phyloP scores from a whole-genome alignment of 805 yeast genomes.

The Wickerhamomyces bisporus region DNA sequence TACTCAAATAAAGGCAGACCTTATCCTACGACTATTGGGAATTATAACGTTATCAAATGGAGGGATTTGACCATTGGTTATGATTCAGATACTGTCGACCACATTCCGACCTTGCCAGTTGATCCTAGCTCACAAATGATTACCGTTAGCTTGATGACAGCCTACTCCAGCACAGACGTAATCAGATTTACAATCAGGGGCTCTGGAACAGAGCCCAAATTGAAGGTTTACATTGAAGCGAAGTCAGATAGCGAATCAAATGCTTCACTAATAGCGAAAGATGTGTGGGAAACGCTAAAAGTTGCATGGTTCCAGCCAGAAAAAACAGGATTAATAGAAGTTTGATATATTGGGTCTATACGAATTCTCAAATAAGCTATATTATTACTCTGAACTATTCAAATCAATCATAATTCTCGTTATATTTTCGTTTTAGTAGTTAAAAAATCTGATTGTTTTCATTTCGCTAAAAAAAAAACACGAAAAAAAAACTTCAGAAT shows the following conservation, averaged over 20 bases:
- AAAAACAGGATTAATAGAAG: constrained; percentile 31
- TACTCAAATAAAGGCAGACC: constrained; percentile 15
- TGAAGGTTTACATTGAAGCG: constrained; percentile 89
- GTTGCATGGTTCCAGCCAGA: constrained; percentile 69
- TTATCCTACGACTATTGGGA: constrained; percentile 50
- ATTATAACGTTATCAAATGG: constrained; percentile 56
- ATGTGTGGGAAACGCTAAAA: constrained; percentile 61
- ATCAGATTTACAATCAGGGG: constrained; percentile 86
- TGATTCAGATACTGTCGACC: constrained; percentile 60
- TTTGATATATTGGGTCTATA: constrained; percentile 1
- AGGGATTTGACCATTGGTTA: constrained; percentile 81
- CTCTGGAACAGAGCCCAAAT: constrained; percentile 94
- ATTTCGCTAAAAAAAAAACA: not conserved
- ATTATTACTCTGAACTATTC: too few species aligned
- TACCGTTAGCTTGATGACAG: constrained; percentile 45
- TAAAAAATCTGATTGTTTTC: too few species aligned
- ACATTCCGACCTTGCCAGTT: constrained; percentile 60
- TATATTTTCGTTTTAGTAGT: too few species aligned
- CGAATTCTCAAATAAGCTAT: constrained; percentile 8
- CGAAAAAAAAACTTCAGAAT: not conserved
- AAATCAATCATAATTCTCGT: too few species aligned
- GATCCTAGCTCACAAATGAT: constrained; percentile 83
- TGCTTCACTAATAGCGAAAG: constrained; percentile 49
- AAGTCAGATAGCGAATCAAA: constrained; percentile 38
- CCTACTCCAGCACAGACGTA: constrained; percentile 23